These are phyloP conservation scores for Daldinia eschscholtzii DNA, from an alignment of 2,329 filamentous ascomycete genomes.

Conservation along the genomic window DNA sequence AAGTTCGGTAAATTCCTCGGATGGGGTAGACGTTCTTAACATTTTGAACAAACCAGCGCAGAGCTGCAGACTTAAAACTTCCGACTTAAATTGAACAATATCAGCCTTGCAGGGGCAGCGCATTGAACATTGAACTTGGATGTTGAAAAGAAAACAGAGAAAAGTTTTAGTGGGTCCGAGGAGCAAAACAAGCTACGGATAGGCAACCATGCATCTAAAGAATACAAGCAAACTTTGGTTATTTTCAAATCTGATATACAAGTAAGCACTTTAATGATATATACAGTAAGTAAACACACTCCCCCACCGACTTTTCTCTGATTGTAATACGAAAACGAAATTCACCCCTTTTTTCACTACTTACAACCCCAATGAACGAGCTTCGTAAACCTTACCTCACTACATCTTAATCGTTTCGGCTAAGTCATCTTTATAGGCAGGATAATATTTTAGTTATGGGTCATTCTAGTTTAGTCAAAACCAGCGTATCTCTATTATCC, in stretches of 20 bases:
- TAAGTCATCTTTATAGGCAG: neutral
- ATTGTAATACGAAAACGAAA: neutral
- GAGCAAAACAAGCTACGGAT: neutral
- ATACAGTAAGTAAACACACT: neutral
- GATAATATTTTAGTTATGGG: neutral
- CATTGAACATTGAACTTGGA: neutral
- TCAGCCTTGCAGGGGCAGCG: constrained; percentile 6
- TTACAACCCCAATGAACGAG: neutral
- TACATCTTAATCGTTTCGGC: neutral
- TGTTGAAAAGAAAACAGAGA: constrained; percentile 17
- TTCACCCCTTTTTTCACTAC: neutral
- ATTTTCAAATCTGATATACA: neutral
- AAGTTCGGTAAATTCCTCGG: constrained; percentile 75
- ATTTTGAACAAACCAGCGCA: constrained; percentile 45
- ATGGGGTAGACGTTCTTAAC: constrained; percentile 58
- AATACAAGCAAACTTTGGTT: neutral
- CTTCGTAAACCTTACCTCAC: neutral
- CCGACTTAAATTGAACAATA: constrained; percentile 8
- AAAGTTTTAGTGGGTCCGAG: constrained; percentile 30
- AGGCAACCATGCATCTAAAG: neutral
- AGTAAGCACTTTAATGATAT: neutral
- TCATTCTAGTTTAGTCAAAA: neutral
- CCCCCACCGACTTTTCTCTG: neutral
- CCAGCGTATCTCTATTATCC: neutral
- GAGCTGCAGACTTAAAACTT: neutral